phyloP scores from a whole-genome alignment of 2,329 filamentous ascomycete species.

The Fusarium chaquense region DNA sequence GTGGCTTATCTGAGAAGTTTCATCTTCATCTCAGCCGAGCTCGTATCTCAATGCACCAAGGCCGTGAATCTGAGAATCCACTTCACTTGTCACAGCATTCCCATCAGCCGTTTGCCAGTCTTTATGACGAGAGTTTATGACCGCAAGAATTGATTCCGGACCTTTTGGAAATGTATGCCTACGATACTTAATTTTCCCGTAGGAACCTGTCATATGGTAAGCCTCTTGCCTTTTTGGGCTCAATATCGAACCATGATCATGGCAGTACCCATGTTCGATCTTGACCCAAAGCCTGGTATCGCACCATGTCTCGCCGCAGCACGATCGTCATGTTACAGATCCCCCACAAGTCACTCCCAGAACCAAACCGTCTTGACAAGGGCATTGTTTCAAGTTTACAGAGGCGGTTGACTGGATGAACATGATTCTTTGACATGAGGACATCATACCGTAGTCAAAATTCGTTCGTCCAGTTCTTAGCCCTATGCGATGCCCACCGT shows the following conservation, averaged over 20 bases:
- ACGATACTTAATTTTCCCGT: slow-evolving; percentile 9
- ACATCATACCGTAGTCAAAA: slow-evolving; percentile 36
- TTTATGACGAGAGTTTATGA: slow-evolving; percentile 8
- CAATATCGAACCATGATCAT: slow-evolving; percentile 41
- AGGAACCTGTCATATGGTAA: neutral
- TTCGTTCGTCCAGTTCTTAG: slow-evolving; percentile 23
- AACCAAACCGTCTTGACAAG: slow-evolving; percentile 13
- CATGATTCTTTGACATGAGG: slow-evolving; percentile 12
- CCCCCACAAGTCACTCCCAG: slow-evolving; percentile 26
- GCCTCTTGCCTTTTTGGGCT: slow-evolving; percentile 21
- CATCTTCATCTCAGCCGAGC: slow-evolving; percentile 40
- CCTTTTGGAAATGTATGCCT: slow-evolving; percentile 2
- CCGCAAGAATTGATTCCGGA: slow-evolving; percentile 10
- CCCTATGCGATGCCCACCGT: slow-evolving; percentile 16
- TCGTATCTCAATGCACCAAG: slow-evolving; percentile 24
- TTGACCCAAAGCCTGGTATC: slow-evolving; percentile 35
- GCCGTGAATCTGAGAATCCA: slow-evolving; percentile 30
- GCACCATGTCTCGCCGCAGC: slow-evolving; percentile 41
- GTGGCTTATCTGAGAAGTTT: slow-evolving; percentile 38
- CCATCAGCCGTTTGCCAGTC: slow-evolving; percentile 8
- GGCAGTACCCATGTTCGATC: slow-evolving; percentile 38
- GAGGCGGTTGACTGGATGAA: slow-evolving; percentile 15
- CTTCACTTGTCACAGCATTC: slow-evolving; percentile 15
- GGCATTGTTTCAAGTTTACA: slow-evolving; percentile 39
- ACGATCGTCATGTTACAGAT: slow-evolving; percentile 25